These are phyloP conservation scores for Madurella mycetomatis DNA, from an alignment of 2,329 filamentous ascomycete genomes.

Conservation along the genomic window DNA sequence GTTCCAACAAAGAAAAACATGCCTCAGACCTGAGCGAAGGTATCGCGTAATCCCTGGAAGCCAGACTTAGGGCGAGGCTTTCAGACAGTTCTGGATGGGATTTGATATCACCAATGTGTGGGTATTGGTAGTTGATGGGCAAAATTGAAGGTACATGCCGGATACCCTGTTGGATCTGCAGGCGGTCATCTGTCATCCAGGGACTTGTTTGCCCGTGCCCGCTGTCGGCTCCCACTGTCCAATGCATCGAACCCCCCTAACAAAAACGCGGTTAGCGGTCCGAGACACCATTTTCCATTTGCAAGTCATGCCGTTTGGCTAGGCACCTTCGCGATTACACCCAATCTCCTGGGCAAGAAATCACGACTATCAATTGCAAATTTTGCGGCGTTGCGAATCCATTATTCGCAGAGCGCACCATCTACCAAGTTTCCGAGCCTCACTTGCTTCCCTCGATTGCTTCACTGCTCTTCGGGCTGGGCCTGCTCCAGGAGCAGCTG, in stretches of 20 bases:
- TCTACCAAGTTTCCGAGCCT: not conserved
- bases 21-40: too few species aligned
- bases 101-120: too few species aligned
- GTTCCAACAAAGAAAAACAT: too few species aligned
- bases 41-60: too few species aligned
- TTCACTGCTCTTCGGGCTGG: not conserved
- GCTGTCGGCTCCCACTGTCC: conserved; percentile 10
- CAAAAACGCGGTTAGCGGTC: conserved; percentile 11
- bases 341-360: not conserved
- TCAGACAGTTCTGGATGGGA: too few species aligned
- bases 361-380: not conserved
- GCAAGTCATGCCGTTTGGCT: conserved; percentile 4
- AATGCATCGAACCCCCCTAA: not conserved
- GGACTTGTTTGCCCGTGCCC: conserved; percentile 3
- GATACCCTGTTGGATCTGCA: not conserved
- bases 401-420: not conserved
- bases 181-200: conserved; percentile 2
- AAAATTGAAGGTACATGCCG: not conserved
- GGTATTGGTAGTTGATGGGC: too few species aligned
- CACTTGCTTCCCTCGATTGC: not conserved
- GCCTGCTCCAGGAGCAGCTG: conserved; percentile 3
- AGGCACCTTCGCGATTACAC: not conserved
- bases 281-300: conserved; percentile 15
- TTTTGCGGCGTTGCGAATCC: not conserved
- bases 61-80: too few species aligned